phyloP scores from a whole-genome alignment of 2,329 filamentous ascomycete species.

The Parafenestella ontariensis region DNA sequence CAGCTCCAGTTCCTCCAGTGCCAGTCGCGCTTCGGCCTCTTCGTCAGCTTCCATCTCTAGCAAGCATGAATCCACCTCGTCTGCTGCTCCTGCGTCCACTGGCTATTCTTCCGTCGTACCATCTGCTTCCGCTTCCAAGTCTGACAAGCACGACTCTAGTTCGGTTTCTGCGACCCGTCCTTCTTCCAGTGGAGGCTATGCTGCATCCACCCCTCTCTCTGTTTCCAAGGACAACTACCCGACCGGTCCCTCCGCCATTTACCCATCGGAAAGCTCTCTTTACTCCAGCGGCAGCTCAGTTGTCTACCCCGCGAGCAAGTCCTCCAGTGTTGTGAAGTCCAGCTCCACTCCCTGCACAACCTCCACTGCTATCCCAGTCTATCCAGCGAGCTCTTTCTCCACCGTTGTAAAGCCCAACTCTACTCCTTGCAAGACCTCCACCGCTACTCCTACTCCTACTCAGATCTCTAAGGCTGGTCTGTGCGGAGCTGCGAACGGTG shows the following conservation, averaged over 20 bases:
- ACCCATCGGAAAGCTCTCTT: not conserved
- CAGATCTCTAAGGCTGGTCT: constrained; percentile 31
- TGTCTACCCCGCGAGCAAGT: not conserved
- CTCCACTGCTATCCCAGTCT: not conserved
- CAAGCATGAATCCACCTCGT: constrained; percentile 13
- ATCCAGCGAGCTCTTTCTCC: constrained; percentile 7
- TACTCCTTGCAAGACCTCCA: constrained; percentile 18
- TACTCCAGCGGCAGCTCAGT: not conserved
- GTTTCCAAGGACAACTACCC: constrained; percentile 15
- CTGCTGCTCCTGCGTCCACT: constrained; percentile 10
- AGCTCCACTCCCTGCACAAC: not conserved
- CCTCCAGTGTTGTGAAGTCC: not conserved
- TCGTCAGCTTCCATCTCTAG: constrained; percentile 15
- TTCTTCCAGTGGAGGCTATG: constrained; percentile 2
- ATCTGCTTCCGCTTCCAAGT: constrained; percentile 1
- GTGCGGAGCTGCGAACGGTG: constrained; percentile 29
- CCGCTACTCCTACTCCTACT: constrained; percentile 20
- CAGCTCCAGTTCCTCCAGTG: constrained; percentile 9
- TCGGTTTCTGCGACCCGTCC: constrained; percentile 11
- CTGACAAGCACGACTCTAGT: constrained; percentile 6
- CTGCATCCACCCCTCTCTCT: not conserved
- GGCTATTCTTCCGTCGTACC: constrained; percentile 9
- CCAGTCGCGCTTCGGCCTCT: constrained; percentile 8
- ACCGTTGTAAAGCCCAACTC: constrained; percentile 17
- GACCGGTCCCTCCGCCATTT: constrained; percentile 7